Conservation (phyloP, 192 early-diverging fungal species). For the Umbelopsis vinacea region DNA sequence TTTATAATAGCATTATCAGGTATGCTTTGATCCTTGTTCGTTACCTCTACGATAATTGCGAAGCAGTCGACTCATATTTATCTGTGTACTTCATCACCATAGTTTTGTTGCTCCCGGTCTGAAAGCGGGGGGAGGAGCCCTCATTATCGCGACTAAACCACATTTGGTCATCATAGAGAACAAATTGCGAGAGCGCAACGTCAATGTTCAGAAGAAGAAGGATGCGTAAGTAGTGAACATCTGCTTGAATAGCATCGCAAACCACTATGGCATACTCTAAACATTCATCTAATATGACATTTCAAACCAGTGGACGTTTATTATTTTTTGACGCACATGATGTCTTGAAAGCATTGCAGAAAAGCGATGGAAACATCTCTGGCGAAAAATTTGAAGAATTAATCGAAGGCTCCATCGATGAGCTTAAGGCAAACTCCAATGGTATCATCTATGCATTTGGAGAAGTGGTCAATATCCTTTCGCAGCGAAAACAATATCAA, state of each 20-base stretch:
- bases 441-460: neutral
- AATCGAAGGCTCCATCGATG: neutral
- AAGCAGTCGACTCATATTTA: neutral
- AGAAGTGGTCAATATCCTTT: neutral
- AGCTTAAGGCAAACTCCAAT: neutral
- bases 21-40: neutral
- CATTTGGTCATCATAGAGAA: neutral
- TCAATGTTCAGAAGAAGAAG: neutral
- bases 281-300: neutral
- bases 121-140: neutral
- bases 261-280: neutral
- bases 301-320: neutral
- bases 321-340: neutral
- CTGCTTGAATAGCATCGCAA: neutral
- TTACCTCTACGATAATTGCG: neutral
- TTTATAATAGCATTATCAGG: neutral
- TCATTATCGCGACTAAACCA: neutral
- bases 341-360: neutral
- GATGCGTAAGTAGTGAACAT: neutral
- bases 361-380: neutral
- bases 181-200: neutral
- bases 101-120: neutral
- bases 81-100: neutral
- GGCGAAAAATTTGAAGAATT: neutral
- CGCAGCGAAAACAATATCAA: neutral